Percentiles rank a stretch among this genome's conserved stretches.
These are phyloP conservation scores for Pistacia integerrima DNA, from an alignment of 345 rosid genomes.

Conservation along the genomic window DNA sequence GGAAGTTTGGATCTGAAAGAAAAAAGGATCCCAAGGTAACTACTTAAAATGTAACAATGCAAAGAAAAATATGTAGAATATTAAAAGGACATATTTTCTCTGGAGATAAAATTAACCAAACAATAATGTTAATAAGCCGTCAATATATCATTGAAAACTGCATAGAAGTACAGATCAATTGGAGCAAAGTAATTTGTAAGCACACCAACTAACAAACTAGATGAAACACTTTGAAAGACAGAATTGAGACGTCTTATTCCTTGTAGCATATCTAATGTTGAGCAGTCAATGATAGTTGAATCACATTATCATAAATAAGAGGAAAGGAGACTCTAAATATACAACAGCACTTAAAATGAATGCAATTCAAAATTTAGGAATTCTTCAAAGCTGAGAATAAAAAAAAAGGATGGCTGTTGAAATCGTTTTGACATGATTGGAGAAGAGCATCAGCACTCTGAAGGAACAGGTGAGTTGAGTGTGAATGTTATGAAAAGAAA, in stretches of 20 bases:
- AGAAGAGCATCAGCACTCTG: background rate
- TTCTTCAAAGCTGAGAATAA: background rate
- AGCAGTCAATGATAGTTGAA: too few relatives aligned
- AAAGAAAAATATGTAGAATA: background rate
- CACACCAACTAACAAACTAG: too few relatives aligned
- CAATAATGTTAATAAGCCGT: too few relatives aligned
- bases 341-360: background rate
- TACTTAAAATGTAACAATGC: background rate
- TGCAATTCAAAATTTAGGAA: background rate
- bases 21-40: background rate
- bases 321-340: background rate
- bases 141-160: background rate
- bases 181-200: too few relatives aligned
- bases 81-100: background rate
- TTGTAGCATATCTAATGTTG: too few relatives aligned
- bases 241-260: too few relatives aligned
- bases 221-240: too few relatives aligned
- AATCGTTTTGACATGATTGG: background rate
- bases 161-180: too few relatives aligned
- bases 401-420: background rate
- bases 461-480: background rate
- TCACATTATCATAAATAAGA: too few relatives aligned
- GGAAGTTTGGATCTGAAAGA: constrained; percentile 33
- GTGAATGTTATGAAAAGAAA: background rate
- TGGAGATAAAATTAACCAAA: background rate